phyloP scores from a whole-genome alignment of 2,329 filamentous ascomycete species.

The Arthrobotrys megalospora region DNA sequence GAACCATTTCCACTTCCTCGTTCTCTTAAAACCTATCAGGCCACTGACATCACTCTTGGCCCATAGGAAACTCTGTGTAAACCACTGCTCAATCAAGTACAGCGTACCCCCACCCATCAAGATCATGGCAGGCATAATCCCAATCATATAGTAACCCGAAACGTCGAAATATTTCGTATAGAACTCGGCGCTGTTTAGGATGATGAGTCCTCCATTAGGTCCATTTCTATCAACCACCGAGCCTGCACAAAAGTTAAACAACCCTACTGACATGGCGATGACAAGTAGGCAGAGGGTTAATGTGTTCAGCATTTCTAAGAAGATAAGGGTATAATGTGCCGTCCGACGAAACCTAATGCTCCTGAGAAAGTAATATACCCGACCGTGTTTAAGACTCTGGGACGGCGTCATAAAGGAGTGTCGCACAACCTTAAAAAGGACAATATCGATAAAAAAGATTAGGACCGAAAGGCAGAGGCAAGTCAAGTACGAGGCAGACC shows the following conservation, averaged over 20 bases:
- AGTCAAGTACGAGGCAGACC: slow-evolving; percentile 69
- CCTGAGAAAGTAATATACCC: slow-evolving; percentile 44
- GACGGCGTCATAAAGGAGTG: slow-evolving; percentile 47
- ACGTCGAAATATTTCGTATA: slow-evolving; percentile 64
- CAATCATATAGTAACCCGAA: slow-evolving; percentile 61
- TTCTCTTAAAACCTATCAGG: slow-evolving; percentile 52
- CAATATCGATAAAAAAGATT: slow-evolving; percentile 67
- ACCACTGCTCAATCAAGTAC: slow-evolving; percentile 61
- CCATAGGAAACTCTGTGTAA: slow-evolving; percentile 63
- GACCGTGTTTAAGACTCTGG: slow-evolving; percentile 18
- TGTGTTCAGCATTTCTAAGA: slow-evolving; percentile 67
- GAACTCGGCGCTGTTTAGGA: slow-evolving; percentile 66
- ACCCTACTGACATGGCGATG: slow-evolving; percentile 68
- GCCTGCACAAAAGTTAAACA: slow-evolving; percentile 69
- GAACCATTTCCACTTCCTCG: slow-evolving; percentile 59
- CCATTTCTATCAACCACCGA: slow-evolving; percentile 66
- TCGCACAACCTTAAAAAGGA: slow-evolving; percentile 64
- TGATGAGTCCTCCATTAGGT: slow-evolving; percentile 68
- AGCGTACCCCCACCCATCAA: slow-evolving; percentile 47
- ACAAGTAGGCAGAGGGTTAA: slow-evolving; percentile 67
- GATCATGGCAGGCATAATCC: slow-evolving; percentile 60
- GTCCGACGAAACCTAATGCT: slow-evolving; percentile 32
- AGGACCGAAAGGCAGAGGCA: slow-evolving; percentile 66
- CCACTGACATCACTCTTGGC: slow-evolving; percentile 48
- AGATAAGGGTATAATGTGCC: slow-evolving; percentile 31